phyloP scores from a whole-genome alignment of 805 yeast species.

The Debaryomyces maramus region DNA sequence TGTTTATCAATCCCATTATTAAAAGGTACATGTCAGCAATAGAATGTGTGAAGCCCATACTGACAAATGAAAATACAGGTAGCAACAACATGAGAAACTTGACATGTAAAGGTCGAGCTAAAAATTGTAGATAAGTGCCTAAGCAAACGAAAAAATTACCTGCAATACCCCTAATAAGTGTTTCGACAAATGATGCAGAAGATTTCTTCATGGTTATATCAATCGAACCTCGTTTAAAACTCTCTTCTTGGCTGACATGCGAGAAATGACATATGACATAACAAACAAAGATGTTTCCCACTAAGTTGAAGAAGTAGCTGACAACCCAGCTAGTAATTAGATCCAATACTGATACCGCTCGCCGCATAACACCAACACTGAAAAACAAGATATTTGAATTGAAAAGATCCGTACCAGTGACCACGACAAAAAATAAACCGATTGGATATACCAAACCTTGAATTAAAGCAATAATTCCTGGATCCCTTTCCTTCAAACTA shows the following conservation, averaged over 20 bases:
- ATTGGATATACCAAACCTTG: conserved; percentile 69
- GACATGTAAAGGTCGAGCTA: conserved; percentile 80
- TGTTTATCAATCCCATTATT: conserved; percentile 66
- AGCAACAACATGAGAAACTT: conserved; percentile 60
- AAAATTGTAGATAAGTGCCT: conserved; percentile 72
- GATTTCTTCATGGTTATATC: conserved; percentile 46
- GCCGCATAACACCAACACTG: conserved; percentile 64
- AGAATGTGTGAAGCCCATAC: conserved; percentile 74
- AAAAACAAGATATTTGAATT: conserved; percentile 75
- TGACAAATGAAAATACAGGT: conserved; percentile 77
- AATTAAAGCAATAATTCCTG: conserved; percentile 53
- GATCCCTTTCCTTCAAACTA: conserved; percentile 37
- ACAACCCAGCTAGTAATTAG: conserved; percentile 63
- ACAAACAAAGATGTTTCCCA: conserved; percentile 62
- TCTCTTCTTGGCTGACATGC: conserved; percentile 43
- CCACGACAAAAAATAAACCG: conserved; percentile 72
- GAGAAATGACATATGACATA: conserved; percentile 63
- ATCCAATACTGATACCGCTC: conserved; percentile 68
- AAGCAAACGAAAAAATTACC: conserved; percentile 78
- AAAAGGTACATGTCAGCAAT: conserved; percentile 80
- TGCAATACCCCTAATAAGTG: conserved; percentile 67
- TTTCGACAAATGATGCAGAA: conserved; percentile 53
- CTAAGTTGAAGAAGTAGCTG: conserved; percentile 67
- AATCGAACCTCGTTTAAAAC: conserved; percentile 49
- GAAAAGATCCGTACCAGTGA: conserved; percentile 73